Conservation (phyloP, 139 green algal genomes). For the Picochlorum sp. region DNA sequence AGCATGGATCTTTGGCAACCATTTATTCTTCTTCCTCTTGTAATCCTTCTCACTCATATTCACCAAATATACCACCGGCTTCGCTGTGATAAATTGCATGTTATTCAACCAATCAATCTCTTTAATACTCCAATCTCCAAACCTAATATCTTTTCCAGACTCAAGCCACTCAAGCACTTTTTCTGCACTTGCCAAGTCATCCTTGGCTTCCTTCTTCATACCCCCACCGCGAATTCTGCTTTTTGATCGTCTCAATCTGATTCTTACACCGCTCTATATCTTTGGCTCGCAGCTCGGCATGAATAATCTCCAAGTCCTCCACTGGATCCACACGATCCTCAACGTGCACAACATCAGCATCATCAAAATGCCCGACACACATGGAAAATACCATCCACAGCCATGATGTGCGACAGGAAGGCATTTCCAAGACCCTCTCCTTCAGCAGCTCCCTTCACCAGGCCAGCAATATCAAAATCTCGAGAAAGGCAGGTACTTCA, state of each 20-base stretch:
- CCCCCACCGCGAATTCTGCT: slow-evolving; percentile 21
- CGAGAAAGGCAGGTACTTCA: slow-evolving; percentile 80
- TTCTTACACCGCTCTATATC: slow-evolving; percentile 50
- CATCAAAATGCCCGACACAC: slow-evolving; percentile 94
- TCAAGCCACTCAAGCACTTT: slow-evolving; percentile 56
- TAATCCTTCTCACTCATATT: slow-evolving; percentile 90
- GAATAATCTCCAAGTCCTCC: slow-evolving; percentile 95
- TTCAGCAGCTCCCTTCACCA: slow-evolving; percentile 76
- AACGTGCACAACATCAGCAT: slow-evolving; percentile 70
- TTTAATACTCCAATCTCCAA: slow-evolving; percentile 68
- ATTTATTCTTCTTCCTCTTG: slow-evolving; percentile 98
- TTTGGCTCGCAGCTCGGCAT: slow-evolving; percentile 76
- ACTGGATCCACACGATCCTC: slow-evolving; percentile 95
- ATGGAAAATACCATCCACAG: slow-evolving; percentile 98
- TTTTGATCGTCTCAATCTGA: slow-evolving; percentile 40
- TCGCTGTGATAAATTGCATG: slow-evolving; percentile 75
- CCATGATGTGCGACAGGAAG: slow-evolving; percentile 92
- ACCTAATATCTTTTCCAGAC: slow-evolving; percentile 68
- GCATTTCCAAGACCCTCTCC: slow-evolving; percentile 94
- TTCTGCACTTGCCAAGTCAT: slow-evolving; percentile 58
- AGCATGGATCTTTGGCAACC: slow-evolving; percentile 85
- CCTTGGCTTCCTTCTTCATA: slow-evolving; percentile 79
- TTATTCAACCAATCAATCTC: slow-evolving; percentile 83
- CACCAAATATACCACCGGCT: slow-evolving; percentile 94
- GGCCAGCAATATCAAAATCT: slow-evolving; percentile 94